These are phyloP conservation scores for Agrocybe praecox DNA, from an alignment of 768 basidiomycete genomes.

Conservation along the genomic window DNA sequence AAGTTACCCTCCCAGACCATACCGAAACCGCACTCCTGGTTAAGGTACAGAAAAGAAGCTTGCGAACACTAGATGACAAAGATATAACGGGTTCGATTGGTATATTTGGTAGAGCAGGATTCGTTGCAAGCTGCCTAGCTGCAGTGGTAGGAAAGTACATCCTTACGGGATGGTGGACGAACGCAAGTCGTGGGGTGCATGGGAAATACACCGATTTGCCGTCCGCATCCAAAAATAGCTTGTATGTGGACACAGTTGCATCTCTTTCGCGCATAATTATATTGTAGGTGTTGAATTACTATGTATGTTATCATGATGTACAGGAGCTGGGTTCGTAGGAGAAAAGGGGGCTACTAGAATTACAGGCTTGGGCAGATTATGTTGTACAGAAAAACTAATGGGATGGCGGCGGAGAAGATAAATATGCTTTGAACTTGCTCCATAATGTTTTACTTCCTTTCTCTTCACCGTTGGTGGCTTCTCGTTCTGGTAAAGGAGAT, in stretches of 20 bases:
- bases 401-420: slow-evolving; percentile 29
- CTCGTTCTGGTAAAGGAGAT: slow-evolving; percentile 11
- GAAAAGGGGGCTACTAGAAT: neutral
- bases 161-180: neutral
- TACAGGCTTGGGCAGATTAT: slow-evolving; percentile 1
- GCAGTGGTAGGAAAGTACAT: slow-evolving; percentile 91
- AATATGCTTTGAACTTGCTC: slow-evolving; percentile 46
- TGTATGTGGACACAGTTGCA: neutral
- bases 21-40: slow-evolving; percentile 73
- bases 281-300: neutral
- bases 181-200: neutral
- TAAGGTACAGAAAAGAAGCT: slow-evolving; percentile 76
- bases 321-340: neutral
- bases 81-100: slow-evolving; percentile 59
- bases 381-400: slow-evolving; percentile 3
- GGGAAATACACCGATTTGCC: neutral
- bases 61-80: slow-evolving; percentile 68
- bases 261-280: neutral
- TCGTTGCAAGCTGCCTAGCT: slow-evolving; percentile 70
- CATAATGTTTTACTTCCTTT: slow-evolving; percentile 27
- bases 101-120: slow-evolving; percentile 67
- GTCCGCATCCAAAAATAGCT: slow-evolving; percentile 17
- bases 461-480: slow-evolving; percentile 12
- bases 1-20: slow-evolving; percentile 73
- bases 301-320: neutral